Evolutionary conservation across 805 yeast species (phyloP), one percentile per base, ranked within the genome.

Genomic region (Ogataea ganodermae): DNA sequence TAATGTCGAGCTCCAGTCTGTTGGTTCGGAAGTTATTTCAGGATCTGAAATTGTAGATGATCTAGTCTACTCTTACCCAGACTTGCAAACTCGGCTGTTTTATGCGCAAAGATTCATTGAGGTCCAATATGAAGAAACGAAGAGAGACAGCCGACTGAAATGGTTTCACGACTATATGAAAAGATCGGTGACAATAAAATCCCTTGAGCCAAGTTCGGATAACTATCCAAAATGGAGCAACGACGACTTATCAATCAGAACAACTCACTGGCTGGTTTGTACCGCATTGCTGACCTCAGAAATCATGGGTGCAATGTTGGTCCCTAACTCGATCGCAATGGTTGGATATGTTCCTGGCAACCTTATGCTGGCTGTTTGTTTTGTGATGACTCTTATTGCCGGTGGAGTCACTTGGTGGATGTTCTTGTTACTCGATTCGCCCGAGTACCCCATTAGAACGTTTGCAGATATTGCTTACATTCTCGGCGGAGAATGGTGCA

Each of bases 391-490:
- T 17, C 69, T 70, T 13, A 58, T 68, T 45, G 68, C 76, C 13
- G 79, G 78, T 24, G 62, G 57, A 51, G 50, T 73, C 26, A 60
- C 73, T 16, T 69, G 72, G 69, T 51, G 58, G 38, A 56, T 62
- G 46, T 74, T 61, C 56, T 45, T 72, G 57, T 61, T 58, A 18
- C 59, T 73, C 16, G 76, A 73, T 57, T 71, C 76, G 12, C 61
- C 61, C 44, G 70, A 71, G 50, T 74, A 67, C 55, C 79, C 79
- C 6, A 49, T 74, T 42, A 63, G 67, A 35, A 66, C 71, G 3
- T 71, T 66, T 62, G 70, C 75, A 28, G 78, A 74, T 42, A 51
- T 73, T 23, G 73, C 68, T 4, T 66, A 68, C 16, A 66, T 76
- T 37, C 46, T 69, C 17, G 66, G 68, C 52, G 76, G 75, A 6